Evolutionary conservation across 2,329 filamentous ascomycete species (phyloP).

Genomic region (Beauveria medogensis): DNA sequence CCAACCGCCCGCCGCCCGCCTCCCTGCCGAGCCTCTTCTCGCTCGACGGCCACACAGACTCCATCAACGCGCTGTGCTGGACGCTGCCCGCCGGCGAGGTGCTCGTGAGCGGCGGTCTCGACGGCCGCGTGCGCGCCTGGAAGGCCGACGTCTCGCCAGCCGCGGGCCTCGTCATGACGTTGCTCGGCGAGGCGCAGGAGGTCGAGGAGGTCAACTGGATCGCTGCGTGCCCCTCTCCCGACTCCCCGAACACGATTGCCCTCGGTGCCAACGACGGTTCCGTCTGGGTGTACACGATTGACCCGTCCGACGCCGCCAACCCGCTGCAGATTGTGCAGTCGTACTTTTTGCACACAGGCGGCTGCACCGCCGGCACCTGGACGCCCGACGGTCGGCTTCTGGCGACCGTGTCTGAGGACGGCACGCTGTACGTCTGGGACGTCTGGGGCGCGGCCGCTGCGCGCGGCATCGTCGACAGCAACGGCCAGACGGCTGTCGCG

Average conservation of each 20-base stretch:
- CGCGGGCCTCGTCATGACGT: slow-evolving; percentile 43
- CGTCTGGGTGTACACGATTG: slow-evolving; percentile 92
- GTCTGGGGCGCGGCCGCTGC: slow-evolving; percentile 72
- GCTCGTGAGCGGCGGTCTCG: slow-evolving; percentile 77
- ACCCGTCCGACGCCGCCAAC: slow-evolving; percentile 49
- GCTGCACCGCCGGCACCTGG: slow-evolving; percentile 88
- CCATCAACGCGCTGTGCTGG: slow-evolving; percentile 78
- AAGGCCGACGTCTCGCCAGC: slow-evolving; percentile 37
- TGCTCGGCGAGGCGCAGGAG: slow-evolving; percentile 73
- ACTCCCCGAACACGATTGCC: slow-evolving; percentile 72
- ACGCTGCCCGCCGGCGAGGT: slow-evolving; percentile 77
- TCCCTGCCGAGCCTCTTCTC: slow-evolving; percentile 59
- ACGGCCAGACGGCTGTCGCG: slow-evolving; percentile 60
- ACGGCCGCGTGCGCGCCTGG: slow-evolving; percentile 73
- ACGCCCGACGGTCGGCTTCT: slow-evolving; percentile 79
- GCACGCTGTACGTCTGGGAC: slow-evolving; percentile 86
- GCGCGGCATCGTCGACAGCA: slow-evolving; percentile 39
- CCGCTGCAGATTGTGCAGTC: slow-evolving; percentile 77
- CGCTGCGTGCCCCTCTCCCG: slow-evolving; percentile 59
- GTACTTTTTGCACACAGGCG: slow-evolving; percentile 81
- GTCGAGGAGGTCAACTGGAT: slow-evolving; percentile 96
- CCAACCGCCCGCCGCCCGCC: slow-evolving; percentile 43
- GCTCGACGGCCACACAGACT: slow-evolving; percentile 87
- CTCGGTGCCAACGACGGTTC: slow-evolving; percentile 84
- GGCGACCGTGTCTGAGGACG: slow-evolving; percentile 82